These are phyloP conservation scores for Thinopyrum elongatum DNA, from an alignment of 176 grass and related monocot species.

Conservation along the genomic window DNA sequence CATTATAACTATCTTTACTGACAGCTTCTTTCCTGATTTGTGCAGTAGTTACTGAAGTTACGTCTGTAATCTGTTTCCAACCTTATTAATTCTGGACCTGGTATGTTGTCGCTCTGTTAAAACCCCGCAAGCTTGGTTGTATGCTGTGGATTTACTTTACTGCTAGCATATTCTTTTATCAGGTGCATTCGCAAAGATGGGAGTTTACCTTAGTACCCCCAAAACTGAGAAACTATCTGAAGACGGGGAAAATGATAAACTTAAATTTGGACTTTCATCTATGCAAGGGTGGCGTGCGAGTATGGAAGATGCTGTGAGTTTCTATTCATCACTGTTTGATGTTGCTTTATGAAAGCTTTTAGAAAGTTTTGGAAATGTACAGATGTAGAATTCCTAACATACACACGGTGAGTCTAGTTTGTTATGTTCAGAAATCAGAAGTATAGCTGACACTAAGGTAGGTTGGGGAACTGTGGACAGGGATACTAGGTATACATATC, in stretches of 20 bases:
- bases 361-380: not conserved
- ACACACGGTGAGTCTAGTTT: not conserved
- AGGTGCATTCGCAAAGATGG: conserved; percentile 53
- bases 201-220: conserved; percentile 91
- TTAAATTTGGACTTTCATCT: conserved; percentile 86
- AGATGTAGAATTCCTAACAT: not conserved
- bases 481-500: not conserved
- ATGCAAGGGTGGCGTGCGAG: conserved; percentile 97
- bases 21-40: not conserved
- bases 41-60: not conserved
- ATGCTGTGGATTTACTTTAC: not conserved
- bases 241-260: conserved; percentile 61
- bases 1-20: not conserved
- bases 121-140: not conserved
- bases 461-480: not conserved
- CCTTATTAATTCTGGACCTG: not conserved
- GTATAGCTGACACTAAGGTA: not conserved
- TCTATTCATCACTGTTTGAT: not conserved
- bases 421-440: not conserved
- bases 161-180: not conserved
- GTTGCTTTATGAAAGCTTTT: not conserved
- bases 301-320: conserved; percentile 97
- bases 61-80: not conserved
- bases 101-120: not conserved
- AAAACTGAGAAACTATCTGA: conserved; percentile 92